Conservation (phyloP, 2,329 filamentous ascomycete species). For the Alternaria conjuncta region DNA sequence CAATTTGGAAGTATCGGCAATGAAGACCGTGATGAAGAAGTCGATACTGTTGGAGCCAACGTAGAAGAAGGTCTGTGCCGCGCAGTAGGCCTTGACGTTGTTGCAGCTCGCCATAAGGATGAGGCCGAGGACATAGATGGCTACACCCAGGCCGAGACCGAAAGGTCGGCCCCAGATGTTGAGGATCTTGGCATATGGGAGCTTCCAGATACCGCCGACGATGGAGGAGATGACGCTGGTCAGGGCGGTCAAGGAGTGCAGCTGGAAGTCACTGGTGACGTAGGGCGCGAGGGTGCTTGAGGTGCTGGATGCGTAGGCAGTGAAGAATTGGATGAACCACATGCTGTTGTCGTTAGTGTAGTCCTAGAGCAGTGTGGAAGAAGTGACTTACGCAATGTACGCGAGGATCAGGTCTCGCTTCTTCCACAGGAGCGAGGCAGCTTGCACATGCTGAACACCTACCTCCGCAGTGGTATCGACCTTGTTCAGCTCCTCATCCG, state of each 20-base stretch:
- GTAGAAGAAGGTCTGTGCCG: constrained; percentile 71
- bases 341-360: constrained; percentile 29
- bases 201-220: constrained; percentile 49
- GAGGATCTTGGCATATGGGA: constrained; percentile 53
- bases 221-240: constrained; percentile 48
- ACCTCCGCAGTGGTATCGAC: constrained; percentile 37
- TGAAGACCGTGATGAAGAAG: constrained; percentile 69
- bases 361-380: neutral
- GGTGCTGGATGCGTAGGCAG: constrained; percentile 53
- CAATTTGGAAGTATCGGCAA: constrained; percentile 71
- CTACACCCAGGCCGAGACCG: constrained; percentile 46
- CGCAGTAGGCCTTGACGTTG: constrained; percentile 67
- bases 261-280: constrained; percentile 49
- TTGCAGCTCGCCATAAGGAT: constrained; percentile 73
- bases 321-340: constrained; percentile 55
- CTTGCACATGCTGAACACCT: constrained; percentile 40
- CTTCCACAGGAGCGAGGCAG: constrained; percentile 37
- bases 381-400: constrained; percentile 35
- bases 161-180: constrained; percentile 52
- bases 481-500: constrained; percentile 42
- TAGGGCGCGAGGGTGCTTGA: constrained; percentile 50
- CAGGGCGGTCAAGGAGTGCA: constrained; percentile 48
- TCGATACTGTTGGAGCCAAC: constrained; percentile 66
- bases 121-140: constrained; percentile 49
- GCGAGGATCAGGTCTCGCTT: constrained; percentile 35